phyloP scores from a whole-genome alignment of 192 early-diverging fungal genomes.

The Coemansia sp. region DNA sequence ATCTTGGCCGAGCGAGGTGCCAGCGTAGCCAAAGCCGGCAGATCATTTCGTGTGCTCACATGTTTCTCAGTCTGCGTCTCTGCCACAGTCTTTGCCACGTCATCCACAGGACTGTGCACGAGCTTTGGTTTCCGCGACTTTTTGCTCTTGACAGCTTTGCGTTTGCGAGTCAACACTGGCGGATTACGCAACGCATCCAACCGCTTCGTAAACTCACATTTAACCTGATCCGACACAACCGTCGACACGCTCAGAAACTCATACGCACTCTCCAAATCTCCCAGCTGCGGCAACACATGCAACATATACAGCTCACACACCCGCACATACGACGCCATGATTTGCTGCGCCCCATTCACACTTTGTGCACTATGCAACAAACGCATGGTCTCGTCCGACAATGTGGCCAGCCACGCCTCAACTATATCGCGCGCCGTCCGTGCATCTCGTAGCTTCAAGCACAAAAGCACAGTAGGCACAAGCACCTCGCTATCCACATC shows the following conservation, averaged over 20 bases:
- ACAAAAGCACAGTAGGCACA: conserved; percentile 47
- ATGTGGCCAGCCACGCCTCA: conserved; percentile 51
- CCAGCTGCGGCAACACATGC: conserved; percentile 48
- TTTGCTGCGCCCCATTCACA: conserved; percentile 17
- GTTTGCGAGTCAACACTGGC: not conserved
- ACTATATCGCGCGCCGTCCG: conserved; percentile 45
- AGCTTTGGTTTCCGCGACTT: conserved; percentile 9
- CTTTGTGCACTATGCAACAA: conserved; percentile 20
- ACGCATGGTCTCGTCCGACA: conserved; percentile 38
- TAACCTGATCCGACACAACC: conserved; percentile 21
- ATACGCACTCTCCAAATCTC: conserved; percentile 38
- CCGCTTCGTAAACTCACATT: conserved; percentile 25
- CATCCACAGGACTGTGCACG: not conserved
- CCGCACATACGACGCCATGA: conserved; percentile 49
- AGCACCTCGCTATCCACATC: conserved; percentile 54
- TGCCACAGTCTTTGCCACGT: not conserved
- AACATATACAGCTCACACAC: conserved; percentile 53
- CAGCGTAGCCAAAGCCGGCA: not conserved
- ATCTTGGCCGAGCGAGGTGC: not conserved
- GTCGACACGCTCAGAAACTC: conserved; percentile 26
- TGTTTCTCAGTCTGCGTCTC: not conserved
- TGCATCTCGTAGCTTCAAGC: conserved; percentile 52
- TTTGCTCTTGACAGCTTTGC: conserved; percentile 10
- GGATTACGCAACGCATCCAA: conserved; percentile 46
- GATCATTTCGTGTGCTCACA: not conserved